A percentile compares a stretch with the other conserved stretches of the same genome.
phyloP scores from a whole-genome alignment of 768 basidiomycete species.

The Collybia sordida region DNA sequence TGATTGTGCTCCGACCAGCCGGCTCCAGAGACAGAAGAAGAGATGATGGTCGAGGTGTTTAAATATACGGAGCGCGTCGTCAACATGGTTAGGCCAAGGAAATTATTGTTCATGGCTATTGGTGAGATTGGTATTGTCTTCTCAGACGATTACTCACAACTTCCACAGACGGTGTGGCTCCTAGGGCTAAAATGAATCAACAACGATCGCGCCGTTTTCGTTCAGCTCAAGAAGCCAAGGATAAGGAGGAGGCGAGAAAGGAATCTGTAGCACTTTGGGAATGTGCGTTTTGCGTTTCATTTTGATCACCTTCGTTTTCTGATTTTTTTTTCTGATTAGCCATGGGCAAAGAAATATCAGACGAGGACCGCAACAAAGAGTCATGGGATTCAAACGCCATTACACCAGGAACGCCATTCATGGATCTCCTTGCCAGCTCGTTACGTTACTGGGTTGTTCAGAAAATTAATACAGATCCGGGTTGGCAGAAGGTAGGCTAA shows the following conservation, averaged over 20 bases:
- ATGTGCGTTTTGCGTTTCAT: constrained; percentile 42
- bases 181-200: constrained; percentile 99
- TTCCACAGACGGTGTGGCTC: constrained; percentile 86
- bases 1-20: constrained; percentile 47
- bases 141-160: background rate
- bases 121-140: constrained; percentile 46
- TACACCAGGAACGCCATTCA: constrained; percentile 98
- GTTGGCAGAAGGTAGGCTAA: constrained; percentile 83
- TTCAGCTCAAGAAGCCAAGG: constrained; percentile 90
- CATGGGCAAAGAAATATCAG: constrained; percentile 87
- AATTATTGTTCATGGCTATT: constrained; percentile 97
- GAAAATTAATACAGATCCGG: constrained; percentile 93
- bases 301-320: background rate
- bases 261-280: constrained; percentile 86
- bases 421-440: constrained; percentile 86
- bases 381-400: constrained; percentile 99
- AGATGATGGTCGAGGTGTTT: constrained; percentile 99
- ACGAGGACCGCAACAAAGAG: constrained; percentile 81
- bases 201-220: constrained; percentile 97
- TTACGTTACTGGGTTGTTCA: constrained; percentile 95
- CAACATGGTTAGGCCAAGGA: constrained; percentile 94
- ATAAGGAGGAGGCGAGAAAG: constrained; percentile 85
- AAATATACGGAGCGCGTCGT: constrained; percentile 96
- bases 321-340: constrained; percentile 52
- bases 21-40: constrained; percentile 95